Percentiles rank a stretch among this genome's conserved stretches.
phyloP scores from a whole-genome alignment of 495 filamentous ascomycete species.

The Ascobolus immersus region DNA sequence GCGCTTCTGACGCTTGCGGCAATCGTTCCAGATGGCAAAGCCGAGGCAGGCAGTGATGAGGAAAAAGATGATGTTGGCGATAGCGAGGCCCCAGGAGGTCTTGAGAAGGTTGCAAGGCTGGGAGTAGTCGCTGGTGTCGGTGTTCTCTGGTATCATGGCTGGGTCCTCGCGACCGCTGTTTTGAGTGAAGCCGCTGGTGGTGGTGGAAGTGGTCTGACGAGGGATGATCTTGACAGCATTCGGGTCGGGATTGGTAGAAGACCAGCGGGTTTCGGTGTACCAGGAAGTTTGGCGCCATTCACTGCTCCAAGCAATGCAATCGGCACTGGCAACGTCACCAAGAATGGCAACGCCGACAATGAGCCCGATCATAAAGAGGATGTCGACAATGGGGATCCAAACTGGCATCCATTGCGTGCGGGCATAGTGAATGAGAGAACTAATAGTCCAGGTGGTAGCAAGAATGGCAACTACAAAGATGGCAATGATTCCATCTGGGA shows the following conservation, averaged over 20 bases:
- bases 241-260: too few relatives aligned
- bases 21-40: too few relatives aligned
- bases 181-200: neutral
- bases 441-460: conserved; percentile 13
- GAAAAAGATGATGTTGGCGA: conserved; percentile 13
- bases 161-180: neutral
- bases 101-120: conserved; percentile 10
- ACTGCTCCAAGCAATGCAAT: conserved; percentile 5
- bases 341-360: conserved; percentile 11
- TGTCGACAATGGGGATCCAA: conserved; percentile 12
- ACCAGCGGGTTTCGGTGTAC: too few relatives aligned
- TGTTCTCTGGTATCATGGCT: neutral
- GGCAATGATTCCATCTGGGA: conserved; percentile 7
- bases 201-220: too few relatives aligned
- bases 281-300: too few relatives aligned
- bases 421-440: conserved; percentile 9
- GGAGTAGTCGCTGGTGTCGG: neutral
- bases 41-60: conserved; percentile 13
- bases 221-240: too few relatives aligned
- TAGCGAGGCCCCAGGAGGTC: conserved; percentile 12
- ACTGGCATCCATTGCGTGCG: conserved; percentile 14
- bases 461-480: conserved; percentile 14
- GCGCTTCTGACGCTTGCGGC: too few relatives aligned
- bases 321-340: conserved; percentile 7
- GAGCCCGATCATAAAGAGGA: conserved; percentile 7